Base-by-base conservation (phyloP, 2,329 filamentous ascomycete species). In the Fusarium nodosum region DNA sequence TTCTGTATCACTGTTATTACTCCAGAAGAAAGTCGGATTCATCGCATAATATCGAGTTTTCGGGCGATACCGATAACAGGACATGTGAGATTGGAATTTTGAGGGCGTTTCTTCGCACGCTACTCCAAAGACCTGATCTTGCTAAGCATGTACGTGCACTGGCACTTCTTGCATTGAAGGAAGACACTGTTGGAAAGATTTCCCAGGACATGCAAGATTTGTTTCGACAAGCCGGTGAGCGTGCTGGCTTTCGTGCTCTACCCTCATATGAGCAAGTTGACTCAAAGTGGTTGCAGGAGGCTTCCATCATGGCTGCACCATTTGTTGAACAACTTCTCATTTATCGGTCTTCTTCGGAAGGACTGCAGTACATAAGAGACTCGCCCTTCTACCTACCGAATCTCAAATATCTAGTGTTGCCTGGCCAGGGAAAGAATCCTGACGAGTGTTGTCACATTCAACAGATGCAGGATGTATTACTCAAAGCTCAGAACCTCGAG, bases 361-460 rank as follows among this genome's bases (percentile, higher is more conserved):
- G 73, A 0, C 18, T 75, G 3, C 68, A 74, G 16, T 75, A 74
- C 34, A 47, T 75, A 45, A 73, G 64, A 39, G 73, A 75, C 54
- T 75, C 73, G 1, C 73, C 73, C 5, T 74, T 73, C 20, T 73
- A 69, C 15, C 31, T 75, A 34, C 73, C 73, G 30, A 75, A 74
- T 20, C 73, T 75, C 46, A 75, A 74, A n/a, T 75, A 75, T 15
- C 11, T 75, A 12, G 73, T 75, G 0, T 31, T 75, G 1, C 73
- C 73, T 5, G 73, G 73, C 3, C 70, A 75, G 20, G 63, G 68
- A 11, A 74, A 69, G 48, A 58, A 68, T 22, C 64, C 64, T 3
- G 73, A 74, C n/a, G 70, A 73, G 30, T 73, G 69, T 44, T 75
- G 72, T 7, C 73, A 75, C 28, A 75, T 75, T n/a, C 73, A 75